These are phyloP conservation scores for Malus hybrid DNA, from an alignment of 331 rosid species.

Conservation along the genomic window DNA sequence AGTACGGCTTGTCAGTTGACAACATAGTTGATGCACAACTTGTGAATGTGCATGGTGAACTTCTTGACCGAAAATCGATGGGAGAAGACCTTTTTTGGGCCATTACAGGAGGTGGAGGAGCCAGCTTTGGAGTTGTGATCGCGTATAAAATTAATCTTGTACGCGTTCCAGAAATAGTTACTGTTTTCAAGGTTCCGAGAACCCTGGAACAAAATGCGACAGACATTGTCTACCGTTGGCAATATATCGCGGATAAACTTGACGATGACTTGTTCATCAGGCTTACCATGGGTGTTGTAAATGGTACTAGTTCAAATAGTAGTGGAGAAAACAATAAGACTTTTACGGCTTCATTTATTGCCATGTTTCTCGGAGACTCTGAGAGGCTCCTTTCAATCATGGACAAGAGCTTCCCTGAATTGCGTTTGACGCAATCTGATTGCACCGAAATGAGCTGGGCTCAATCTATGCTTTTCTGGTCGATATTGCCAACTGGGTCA, in stretches of 20 bases:
- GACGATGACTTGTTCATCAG: constrained; percentile 48
- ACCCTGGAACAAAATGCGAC: constrained; percentile 29
- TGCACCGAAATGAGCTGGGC: constrained; percentile 38
- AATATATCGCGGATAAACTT: constrained; percentile 37
- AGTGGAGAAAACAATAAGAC: constrained; percentile 12
- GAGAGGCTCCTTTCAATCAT: constrained; percentile 22
- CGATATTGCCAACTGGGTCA: constrained; percentile 14
- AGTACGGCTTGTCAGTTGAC: constrained; percentile 63
- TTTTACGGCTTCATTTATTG: constrained; percentile 27
- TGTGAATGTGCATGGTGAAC: constrained; percentile 42
- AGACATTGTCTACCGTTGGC: constrained; percentile 34
- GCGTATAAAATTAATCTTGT: constrained; percentile 52
- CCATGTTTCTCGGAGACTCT: constrained; percentile 32
- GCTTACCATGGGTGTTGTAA: constrained; percentile 6
- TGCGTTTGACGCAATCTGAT: constrained; percentile 32
- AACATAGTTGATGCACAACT: constrained; percentile 49
- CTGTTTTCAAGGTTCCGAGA: constrained; percentile 32
- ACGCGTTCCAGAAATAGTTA: constrained; percentile 38
- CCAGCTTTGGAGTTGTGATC: constrained; percentile 62
- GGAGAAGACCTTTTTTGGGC: constrained; percentile 91
- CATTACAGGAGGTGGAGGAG: constrained; percentile 64
- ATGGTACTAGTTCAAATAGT: not conserved
- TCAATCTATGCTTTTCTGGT: constrained; percentile 35
- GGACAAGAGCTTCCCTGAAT: constrained; percentile 33
- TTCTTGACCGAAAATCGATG: constrained; percentile 48